Evolutionary conservation across 1,139 yeast genomes (phyloP).

Genomic region (Diutina neorugosa): DNA sequence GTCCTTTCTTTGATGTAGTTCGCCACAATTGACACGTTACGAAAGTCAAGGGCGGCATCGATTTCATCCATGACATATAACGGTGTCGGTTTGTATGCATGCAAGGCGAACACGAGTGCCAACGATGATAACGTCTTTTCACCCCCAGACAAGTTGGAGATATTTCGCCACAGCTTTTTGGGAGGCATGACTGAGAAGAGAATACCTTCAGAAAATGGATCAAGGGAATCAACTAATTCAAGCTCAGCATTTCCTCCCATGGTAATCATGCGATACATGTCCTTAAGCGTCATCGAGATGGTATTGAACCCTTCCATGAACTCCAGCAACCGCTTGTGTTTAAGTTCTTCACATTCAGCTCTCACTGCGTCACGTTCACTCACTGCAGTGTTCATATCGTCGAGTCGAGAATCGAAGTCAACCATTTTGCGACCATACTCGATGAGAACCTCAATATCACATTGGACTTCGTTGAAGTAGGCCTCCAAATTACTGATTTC

Average conservation of each 20-base stretch:
- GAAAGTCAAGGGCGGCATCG: conserved; percentile 95
- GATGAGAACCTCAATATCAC: conserved; percentile 63
- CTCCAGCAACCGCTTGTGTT: conserved; percentile 67
- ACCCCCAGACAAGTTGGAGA: conserved; percentile 92
- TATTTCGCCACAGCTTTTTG: conserved; percentile 93
- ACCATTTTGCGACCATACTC: conserved; percentile 60
- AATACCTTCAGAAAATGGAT: conserved; percentile 97
- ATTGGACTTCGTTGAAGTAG: conserved; percentile 43
- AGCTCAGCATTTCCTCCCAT: conserved; percentile 99
- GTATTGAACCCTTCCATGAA: conserved; percentile 87
- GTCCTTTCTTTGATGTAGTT: conserved; percentile 93
- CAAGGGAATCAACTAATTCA: conserved; percentile 88
- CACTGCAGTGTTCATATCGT: conserved; percentile 59
- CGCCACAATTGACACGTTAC: conserved; percentile 95
- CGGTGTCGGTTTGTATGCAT: conserved; percentile 94
- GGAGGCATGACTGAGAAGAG: conserved; percentile 99
- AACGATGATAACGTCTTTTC: conserved; percentile 92
- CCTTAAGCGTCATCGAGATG: conserved; percentile 82
- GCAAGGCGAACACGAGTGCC: conserved; percentile 93
- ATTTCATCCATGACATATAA: conserved; percentile 98
- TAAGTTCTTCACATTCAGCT: conserved; percentile 53
- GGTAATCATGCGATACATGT: conserved; percentile 97
- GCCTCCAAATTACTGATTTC: conserved; percentile 47
- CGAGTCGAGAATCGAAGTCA: conserved; percentile 53
- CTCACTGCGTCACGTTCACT: conserved; percentile 55